Percentiles rank a stretch among this genome's conserved stretches.
These are phyloP conservation scores for Rosa persica DNA, from an alignment of 306 rosid genomes.

Conservation along the genomic window DNA sequence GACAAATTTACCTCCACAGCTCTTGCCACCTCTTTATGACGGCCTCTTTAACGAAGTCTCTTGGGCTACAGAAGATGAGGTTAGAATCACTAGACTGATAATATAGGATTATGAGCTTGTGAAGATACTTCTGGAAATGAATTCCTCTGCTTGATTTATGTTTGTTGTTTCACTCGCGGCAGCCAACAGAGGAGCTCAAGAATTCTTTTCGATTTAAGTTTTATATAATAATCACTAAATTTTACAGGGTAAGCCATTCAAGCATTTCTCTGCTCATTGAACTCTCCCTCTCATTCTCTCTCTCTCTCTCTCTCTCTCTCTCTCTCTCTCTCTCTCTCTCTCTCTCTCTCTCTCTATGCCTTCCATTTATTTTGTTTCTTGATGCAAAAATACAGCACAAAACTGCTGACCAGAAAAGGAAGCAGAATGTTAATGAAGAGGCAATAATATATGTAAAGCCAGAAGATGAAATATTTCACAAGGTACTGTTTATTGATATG, in stretches of 20 bases:
- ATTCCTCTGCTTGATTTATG: slow-evolving; percentile 19
- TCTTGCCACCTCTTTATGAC: slow-evolving; percentile 79
- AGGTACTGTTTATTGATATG: slow-evolving; percentile 45
- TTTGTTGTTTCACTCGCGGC: slow-evolving; percentile 35
- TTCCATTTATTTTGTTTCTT: slow-evolving; percentile 14
- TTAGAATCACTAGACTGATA: slow-evolving; percentile 36
- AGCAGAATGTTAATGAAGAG: slow-evolving; percentile 37
- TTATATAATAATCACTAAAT: slow-evolving; percentile 58
- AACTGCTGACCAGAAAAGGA: slow-evolving; percentile 43
- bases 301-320: slow-evolving; percentile 2
- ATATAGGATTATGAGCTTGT: slow-evolving; percentile 21
- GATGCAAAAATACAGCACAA: slow-evolving; percentile 48
- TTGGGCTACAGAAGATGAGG: slow-evolving; percentile 97
- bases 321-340: not conserved
- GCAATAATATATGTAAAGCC: slow-evolving; percentile 59
- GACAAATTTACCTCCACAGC: slow-evolving; percentile 80
- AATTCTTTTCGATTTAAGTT: slow-evolving; percentile 58
- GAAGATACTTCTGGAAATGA: not conserved
- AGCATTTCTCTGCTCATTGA: not conserved
- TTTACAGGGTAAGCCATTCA: slow-evolving; percentile 60
- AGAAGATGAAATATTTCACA: slow-evolving; percentile 80
- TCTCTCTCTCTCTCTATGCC: not conserved
- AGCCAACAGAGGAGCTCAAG: slow-evolving; percentile 78
- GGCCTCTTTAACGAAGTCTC: slow-evolving; percentile 83
- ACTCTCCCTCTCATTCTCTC: not conserved